Base-by-base conservation (phyloP, 140 eudicot genomes). In the Senecio squalidus region DNA sequence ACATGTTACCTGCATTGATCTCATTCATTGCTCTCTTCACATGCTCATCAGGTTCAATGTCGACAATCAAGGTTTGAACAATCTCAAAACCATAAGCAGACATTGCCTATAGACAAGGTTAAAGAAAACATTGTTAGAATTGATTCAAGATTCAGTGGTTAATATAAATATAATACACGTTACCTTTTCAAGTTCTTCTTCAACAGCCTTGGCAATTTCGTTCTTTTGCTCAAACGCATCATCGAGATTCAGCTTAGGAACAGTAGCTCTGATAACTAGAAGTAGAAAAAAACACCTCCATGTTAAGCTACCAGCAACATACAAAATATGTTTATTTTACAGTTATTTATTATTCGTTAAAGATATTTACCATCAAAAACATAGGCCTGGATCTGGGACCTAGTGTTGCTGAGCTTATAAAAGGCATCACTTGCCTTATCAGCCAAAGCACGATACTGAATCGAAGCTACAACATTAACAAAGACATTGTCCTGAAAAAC, bases 341-440 rank as follows among this genome's bases (percentile, higher is more conserved):
- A 30, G 22, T 11, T 17, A 17, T 20, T 3, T 18, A 2, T 25
- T 17, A 34, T 6, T 3, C 24, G 30, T 54, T 39, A 4, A 17
- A 43, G 25, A 47, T 55, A 62, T 64, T 26, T 80, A 90, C 97
- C 97, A 83, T 90, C 97, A 58, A 86, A 86, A 43, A 90, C 97
- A 48, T 90, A 90, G 40, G 97, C 95, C 75, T 90, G 97, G 76
- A 91, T 91, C 55, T 91, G 98, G 57, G 71, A 21, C 53, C 82
- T 74, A 6, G 98, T 91, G 76, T 91, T 84, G 80, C 80, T 86
- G 58, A 91, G 98, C 71, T 76, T 87, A 75, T 90, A 90, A 66
- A 75, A 90, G 1, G 97, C 97, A 61, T 90, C 97, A 52, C 59
- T 73, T n/a, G 97, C 97, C 73, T 90, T 86, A 7, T 86, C 83